Percentiles rank a stretch among this genome's conserved stretches.
These are phyloP conservation scores for Phyllachora maydis DNA, from an alignment of 2,329 filamentous ascomycete genomes.

Conservation along the genomic window DNA sequence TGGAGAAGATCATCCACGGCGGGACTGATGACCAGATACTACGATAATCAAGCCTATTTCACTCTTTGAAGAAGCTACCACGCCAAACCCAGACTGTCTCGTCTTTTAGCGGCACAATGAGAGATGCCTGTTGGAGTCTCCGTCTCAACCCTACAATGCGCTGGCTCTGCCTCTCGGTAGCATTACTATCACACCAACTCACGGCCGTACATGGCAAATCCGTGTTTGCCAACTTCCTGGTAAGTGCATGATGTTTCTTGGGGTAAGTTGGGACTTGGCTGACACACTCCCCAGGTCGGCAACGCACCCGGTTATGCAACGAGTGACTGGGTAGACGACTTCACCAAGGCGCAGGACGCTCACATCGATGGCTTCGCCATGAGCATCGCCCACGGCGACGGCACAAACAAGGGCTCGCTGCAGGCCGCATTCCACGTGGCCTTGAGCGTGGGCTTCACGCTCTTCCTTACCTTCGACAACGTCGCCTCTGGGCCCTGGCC, in stretches of 20 bases:
- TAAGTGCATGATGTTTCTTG: no score
- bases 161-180: no score
- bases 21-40: no score
- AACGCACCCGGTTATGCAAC: conserved; percentile 1
- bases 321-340: conserved; percentile 3
- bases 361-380: conserved; percentile 4
- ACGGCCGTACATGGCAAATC: conserved; percentile 4
- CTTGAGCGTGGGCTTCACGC: conserved; percentile 2
- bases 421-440: conserved; percentile 3
- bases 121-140: no score
- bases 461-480: conserved; percentile 5
- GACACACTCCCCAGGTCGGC: conserved; percentile 1
- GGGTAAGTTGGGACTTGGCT: no score
- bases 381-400: conserved; percentile 3
- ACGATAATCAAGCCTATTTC: no score
- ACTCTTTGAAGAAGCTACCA: no score
- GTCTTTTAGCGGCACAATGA: no score
- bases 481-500: conserved; percentile 3
- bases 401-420: conserved; percentile 2
- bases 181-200: no score
- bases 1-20: no score
- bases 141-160: no score
- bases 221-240: conserved; percentile 5
- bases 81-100: no score
- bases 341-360: conserved; percentile 2